Evolutionary conservation across 345 rosid species (phyloP).

Genomic region (Gossypium longicalyx): DNA sequence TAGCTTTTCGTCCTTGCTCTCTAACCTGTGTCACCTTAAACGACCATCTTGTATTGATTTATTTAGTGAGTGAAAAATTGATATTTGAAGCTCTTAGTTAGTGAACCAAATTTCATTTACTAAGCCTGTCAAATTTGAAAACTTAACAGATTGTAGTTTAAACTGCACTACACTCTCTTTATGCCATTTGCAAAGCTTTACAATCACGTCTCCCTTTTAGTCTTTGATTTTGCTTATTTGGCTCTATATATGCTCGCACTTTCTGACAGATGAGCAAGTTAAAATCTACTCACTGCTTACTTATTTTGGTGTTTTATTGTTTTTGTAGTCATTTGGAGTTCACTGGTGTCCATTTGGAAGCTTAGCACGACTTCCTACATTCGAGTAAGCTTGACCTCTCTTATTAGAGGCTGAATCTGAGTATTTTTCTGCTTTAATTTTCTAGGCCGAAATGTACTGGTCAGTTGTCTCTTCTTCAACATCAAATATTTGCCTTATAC

Average conservation of each 20-base stretch:
- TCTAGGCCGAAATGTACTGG: slow-evolving; percentile 6
- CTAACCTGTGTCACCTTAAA: neutral
- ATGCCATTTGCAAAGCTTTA: neutral
- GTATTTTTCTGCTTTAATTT: slow-evolving; percentile 15
- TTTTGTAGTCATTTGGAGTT: slow-evolving; percentile 81
- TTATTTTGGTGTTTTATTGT: slow-evolving; percentile 19
- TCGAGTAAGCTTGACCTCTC: slow-evolving; percentile 54
- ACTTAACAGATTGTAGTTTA: neutral
- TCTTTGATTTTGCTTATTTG: neutral
- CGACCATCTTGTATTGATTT: neutral
- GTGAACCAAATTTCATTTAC: neutral
- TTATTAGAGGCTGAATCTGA: slow-evolving; percentile 5
- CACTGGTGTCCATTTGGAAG: slow-evolving; percentile 96
- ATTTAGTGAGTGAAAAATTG: neutral
- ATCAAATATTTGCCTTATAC: neutral
- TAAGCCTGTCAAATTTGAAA: neutral
- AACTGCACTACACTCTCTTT: neutral
- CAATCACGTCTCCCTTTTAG: neutral
- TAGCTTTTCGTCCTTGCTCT: neutral
- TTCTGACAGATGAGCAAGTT: neutral
- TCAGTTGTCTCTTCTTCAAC: slow-evolving; percentile 2
- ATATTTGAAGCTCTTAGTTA: neutral
- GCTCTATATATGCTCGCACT: neutral
- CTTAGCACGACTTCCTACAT: slow-evolving; percentile 63
- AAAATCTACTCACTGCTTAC: slow-evolving; percentile 4